These are phyloP conservation scores for Vitellaria paradoxa DNA, from an alignment of 179 eudicot genomes.

Conservation along the genomic window DNA sequence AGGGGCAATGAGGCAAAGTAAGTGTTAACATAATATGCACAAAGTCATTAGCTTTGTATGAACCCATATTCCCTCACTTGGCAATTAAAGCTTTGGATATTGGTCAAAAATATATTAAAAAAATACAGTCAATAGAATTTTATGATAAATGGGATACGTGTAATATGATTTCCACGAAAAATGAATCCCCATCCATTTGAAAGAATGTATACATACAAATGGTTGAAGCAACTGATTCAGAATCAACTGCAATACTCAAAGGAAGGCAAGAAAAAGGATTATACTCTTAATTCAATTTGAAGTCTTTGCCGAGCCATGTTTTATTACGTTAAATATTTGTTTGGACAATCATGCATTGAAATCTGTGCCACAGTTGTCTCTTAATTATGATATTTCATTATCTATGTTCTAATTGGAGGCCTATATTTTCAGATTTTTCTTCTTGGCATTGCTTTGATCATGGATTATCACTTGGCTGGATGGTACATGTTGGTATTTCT, in stretches of 20 bases:
- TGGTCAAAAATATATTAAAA: too few species aligned
- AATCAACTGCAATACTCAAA: not conserved
- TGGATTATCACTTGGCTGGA: slow-evolving; percentile 87
- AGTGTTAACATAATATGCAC: too few species aligned
- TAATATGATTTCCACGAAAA: too few species aligned
- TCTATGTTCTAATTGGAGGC: slow-evolving; percentile 28
- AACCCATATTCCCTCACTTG: too few species aligned
- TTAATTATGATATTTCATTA: slow-evolving; percentile 6
- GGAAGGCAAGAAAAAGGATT: not conserved
- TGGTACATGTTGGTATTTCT: slow-evolving; percentile 74
- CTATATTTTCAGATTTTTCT: slow-evolving; percentile 65
- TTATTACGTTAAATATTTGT: not conserved
- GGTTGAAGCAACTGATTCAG: not conserved
- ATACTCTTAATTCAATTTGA: not conserved
- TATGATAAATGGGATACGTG: too few species aligned
- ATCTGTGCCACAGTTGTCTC: not conserved
- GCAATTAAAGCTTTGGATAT: too few species aligned
- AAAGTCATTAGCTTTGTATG: too few species aligned
- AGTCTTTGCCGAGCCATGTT: not conserved
- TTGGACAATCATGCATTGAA: not conserved
- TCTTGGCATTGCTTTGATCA: slow-evolving; percentile 59
- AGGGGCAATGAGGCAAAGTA: too few species aligned
- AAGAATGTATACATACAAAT: not conserved
- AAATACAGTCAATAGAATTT: too few species aligned
- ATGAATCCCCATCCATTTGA: too few species aligned